Evolutionary conservation across 441 rosid species (phyloP).

Genomic region (Syzygium syzygioides): DNA sequence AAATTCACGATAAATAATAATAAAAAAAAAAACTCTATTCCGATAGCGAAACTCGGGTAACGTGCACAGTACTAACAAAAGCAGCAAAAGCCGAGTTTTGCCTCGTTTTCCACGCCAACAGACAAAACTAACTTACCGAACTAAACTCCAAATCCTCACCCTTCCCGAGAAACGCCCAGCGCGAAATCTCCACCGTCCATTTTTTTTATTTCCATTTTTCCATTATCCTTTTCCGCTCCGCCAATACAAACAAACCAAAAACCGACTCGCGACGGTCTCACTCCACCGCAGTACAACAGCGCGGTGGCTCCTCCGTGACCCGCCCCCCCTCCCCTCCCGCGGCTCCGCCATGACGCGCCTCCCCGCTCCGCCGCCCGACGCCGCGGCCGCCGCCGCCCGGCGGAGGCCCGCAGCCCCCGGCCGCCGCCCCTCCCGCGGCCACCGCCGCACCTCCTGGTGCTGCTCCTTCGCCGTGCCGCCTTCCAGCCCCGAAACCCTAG

Average conservation of each 20-base stretch:
- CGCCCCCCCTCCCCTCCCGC: conserved; percentile 4
- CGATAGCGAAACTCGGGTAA: background rate
- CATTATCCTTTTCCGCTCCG: background rate
- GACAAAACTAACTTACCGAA: conserved; percentile 15
- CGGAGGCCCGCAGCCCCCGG: background rate
- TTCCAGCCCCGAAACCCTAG: conserved; percentile 57
- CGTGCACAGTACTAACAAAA: background rate
- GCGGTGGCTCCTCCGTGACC: background rate
- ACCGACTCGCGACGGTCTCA: background rate
- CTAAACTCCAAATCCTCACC: background rate
- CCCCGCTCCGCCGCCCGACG: background rate
- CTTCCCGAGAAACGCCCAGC: background rate
- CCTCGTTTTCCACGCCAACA: background rate
- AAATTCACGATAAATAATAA: background rate
- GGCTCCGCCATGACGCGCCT: conserved; percentile 17
- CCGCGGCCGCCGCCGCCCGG: conserved; percentile 19
- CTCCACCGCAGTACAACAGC: background rate
- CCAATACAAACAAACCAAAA: background rate
- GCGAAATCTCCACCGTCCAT: background rate
- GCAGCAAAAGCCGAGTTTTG: background rate
- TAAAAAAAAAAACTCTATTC: background rate
- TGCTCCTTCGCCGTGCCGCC: conserved; percentile 69
- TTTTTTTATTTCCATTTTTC: background rate
- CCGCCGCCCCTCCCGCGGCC: background rate
- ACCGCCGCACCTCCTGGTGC: conserved; percentile 64